Conservation (phyloP, 805 yeast species). For the Candida hispaniensis region DNA sequence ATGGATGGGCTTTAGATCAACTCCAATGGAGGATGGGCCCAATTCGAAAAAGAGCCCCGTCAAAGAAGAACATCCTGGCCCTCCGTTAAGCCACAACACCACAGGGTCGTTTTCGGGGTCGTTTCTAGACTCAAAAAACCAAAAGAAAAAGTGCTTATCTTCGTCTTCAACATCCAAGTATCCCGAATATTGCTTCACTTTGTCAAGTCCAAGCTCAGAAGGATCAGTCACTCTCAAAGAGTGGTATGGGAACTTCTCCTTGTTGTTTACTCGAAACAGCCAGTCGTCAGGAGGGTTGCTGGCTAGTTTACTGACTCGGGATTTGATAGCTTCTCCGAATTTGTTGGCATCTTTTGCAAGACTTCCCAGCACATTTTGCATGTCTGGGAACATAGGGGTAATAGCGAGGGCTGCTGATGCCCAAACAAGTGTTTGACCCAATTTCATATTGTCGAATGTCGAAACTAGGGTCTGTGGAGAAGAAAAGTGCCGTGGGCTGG, state of each 20-base stretch:
- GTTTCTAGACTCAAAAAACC: conserved; percentile 78
- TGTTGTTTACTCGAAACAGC: conserved; percentile 40
- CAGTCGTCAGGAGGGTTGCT: too few species aligned
- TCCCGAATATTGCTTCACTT: conserved; percentile 69
- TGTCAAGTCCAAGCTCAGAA: conserved; percentile 61
- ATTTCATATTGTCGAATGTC: too few species aligned
- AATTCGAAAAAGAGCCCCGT: conserved; percentile 89
- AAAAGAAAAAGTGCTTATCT: conserved; percentile 88
- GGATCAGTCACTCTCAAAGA: conserved; percentile 58
- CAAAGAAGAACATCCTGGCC: conserved; percentile 93
- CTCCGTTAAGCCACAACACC: conserved; percentile 87
- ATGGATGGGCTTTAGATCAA: conserved; percentile 55
- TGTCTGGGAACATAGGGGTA: conserved; percentile 11
- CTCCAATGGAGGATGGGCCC: conserved; percentile 77
- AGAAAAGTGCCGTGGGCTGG: too few species aligned
- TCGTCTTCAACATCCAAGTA: conserved; percentile 67
- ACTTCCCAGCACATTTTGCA: conserved; percentile 11
- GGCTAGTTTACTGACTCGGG: conserved; percentile 2
- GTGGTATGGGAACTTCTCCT: conserved; percentile 35
- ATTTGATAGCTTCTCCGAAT: conserved; percentile 1
- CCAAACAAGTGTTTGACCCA: too few species aligned
- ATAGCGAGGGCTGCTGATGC: conserved; percentile 13
- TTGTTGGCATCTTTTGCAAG: conserved; percentile 11
- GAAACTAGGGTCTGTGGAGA: too few species aligned
- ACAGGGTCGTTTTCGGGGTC: conserved; percentile 81